A percentile compares a stretch with the other conserved stretches of the same genome.
These are phyloP conservation scores for Diaporthe batatas DNA, from an alignment of 2,329 filamentous ascomycete species.

Conservation along the genomic window DNA sequence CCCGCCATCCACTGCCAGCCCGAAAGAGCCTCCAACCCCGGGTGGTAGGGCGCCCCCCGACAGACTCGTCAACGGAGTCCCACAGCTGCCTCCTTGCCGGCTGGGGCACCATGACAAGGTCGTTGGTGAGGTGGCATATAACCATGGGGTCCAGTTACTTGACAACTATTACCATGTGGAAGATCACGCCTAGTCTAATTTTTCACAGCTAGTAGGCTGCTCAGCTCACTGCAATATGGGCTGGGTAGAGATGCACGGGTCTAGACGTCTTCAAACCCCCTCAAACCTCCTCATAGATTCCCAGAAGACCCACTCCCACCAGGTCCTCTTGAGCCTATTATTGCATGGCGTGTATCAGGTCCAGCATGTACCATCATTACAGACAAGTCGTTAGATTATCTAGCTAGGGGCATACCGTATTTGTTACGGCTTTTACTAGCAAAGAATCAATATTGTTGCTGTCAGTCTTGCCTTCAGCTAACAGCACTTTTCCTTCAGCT, in stretches of 20 bases:
- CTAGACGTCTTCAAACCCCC: background rate
- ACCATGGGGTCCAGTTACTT: background rate
- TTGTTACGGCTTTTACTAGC: too few species aligned
- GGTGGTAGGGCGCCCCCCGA: background rate
- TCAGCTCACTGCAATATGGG: background rate
- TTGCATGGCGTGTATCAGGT: background rate
- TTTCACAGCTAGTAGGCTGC: background rate
- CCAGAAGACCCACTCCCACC: background rate
- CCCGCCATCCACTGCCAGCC: background rate
- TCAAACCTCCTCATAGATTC: conserved; percentile 6
- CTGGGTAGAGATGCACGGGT: background rate
- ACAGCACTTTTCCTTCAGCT: too few species aligned
- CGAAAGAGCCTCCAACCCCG: background rate
- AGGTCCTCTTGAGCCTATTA: background rate
- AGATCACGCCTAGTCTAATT: background rate
- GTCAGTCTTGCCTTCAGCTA: too few species aligned
- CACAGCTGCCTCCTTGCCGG: background rate
- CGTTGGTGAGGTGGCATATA: background rate
- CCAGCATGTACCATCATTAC: background rate
- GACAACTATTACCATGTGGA: background rate
- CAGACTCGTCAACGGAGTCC: background rate
- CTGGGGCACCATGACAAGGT: conserved; percentile 9
- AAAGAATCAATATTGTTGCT: too few species aligned
- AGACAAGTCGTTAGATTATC: background rate
- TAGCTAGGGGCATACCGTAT: too few species aligned